phyloP scores from a whole-genome alignment of 768 basidiomycete species.

The Mycena galopus region DNA sequence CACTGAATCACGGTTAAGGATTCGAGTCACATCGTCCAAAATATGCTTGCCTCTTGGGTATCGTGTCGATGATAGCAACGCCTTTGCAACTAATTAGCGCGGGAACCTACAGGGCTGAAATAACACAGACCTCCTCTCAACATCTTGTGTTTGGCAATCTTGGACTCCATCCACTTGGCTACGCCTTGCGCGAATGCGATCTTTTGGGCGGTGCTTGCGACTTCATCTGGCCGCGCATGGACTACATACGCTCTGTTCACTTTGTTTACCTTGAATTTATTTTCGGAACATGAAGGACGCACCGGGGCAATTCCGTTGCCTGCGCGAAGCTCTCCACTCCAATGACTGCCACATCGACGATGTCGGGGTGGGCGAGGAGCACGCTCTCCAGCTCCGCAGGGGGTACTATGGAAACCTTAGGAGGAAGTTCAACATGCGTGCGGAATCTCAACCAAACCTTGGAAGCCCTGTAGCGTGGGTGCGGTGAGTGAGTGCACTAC shows the following conservation, averaged over 20 bases:
- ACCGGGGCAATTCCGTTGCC: slow-evolving; percentile 79
- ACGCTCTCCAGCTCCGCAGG: slow-evolving; percentile 79
- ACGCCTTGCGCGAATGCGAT: background rate
- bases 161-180: slow-evolving; percentile 14
- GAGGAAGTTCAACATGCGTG: background rate
- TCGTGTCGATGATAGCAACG: background rate
- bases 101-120: too few relatives aligned
- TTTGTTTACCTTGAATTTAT: too few relatives aligned
- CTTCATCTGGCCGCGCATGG: too few relatives aligned
- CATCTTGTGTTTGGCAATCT: slow-evolving; percentile 19
- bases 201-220: too few relatives aligned
- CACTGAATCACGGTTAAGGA: background rate
- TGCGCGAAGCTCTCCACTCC: slow-evolving; percentile 64
- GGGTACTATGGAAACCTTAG: slow-evolving; percentile 55
- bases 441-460: slow-evolving; percentile 14
- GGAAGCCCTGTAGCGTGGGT: slow-evolving; percentile 19
- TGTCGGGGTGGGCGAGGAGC: slow-evolving; percentile 67
- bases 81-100: background rate
- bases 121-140: slow-evolving; percentile 16
- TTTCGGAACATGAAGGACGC: slow-evolving; percentile 25
- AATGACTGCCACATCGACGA: slow-evolving; percentile 78
- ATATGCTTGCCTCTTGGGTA: slow-evolving; percentile 11
- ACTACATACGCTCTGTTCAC: too few relatives aligned
- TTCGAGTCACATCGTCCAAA: background rate
- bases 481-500: too few relatives aligned